Percentiles rank a stretch among this genome's conserved stretches.
These are phyloP conservation scores for Saksenaea vasiformis DNA, from an alignment of 371 early-diverging fungal genomes.

Conservation along the genomic window DNA sequence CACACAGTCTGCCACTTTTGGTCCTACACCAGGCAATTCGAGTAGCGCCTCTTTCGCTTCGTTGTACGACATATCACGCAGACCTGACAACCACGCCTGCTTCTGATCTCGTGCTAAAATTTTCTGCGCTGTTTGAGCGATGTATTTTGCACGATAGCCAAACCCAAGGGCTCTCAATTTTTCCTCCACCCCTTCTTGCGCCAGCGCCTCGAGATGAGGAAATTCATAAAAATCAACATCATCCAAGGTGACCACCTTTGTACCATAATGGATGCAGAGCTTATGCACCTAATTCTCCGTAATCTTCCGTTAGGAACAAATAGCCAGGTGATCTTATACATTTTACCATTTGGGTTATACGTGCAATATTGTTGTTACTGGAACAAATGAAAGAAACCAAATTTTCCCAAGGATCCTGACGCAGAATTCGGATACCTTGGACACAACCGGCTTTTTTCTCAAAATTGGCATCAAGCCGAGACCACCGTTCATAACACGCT, in stretches of 20 bases:
- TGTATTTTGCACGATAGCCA: slow-evolving; percentile 95
- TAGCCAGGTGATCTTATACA: not conserved
- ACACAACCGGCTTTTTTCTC: slow-evolving; percentile 52
- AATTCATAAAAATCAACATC: slow-evolving; percentile 67
- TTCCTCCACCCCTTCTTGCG: slow-evolving; percentile 59
- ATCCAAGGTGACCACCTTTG: slow-evolving; percentile 48
- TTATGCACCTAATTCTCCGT: slow-evolving; percentile 54
- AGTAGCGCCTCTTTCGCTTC: slow-evolving; percentile 67
- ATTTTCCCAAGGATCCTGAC: slow-evolving; percentile 90
- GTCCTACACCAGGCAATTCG: slow-evolving; percentile 75
- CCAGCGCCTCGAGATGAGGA: slow-evolving; percentile 62
- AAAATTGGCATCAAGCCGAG: slow-evolving; percentile 67
- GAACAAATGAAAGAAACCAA: slow-evolving; percentile 95
- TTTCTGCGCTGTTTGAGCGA: slow-evolving; percentile 65
- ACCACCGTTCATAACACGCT: slow-evolving; percentile 73
- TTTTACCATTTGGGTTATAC: slow-evolving; percentile 92
- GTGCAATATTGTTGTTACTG: slow-evolving; percentile 92
- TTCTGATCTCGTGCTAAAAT: slow-evolving; percentile 50
- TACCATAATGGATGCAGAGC: slow-evolving; percentile 69
- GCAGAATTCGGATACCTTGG: slow-evolving; percentile 77
- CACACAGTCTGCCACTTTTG: slow-evolving; percentile 99
- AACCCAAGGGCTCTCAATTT: slow-evolving; percentile 82
- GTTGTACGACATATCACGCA: slow-evolving; percentile 57
- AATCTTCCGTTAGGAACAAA: not conserved
- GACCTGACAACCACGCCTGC: slow-evolving; percentile 59